These are phyloP conservation scores for Parathielavia appendiculata DNA, from an alignment of 495 filamentous ascomycete genomes.

Conservation along the genomic window DNA sequence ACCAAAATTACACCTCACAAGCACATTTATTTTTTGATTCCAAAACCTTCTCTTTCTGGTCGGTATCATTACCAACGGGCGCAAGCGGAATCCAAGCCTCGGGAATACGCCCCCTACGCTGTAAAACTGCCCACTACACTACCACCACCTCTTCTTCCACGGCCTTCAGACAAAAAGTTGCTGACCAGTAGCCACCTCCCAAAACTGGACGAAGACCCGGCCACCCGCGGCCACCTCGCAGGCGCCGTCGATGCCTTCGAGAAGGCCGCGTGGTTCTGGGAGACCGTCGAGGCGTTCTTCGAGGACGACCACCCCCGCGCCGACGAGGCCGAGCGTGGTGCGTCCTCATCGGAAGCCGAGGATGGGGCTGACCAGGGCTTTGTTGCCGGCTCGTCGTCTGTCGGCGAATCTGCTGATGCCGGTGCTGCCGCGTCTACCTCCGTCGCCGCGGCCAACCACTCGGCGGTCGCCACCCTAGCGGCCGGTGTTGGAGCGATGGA, in stretches of 20 bases:
- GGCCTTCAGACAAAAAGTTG: too few relatives aligned
- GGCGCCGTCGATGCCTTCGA: slow-evolving; percentile 12
- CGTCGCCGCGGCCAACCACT: neutral
- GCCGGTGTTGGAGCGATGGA: slow-evolving; percentile 4
- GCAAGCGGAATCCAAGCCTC: too few relatives aligned
- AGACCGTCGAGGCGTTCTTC: neutral
- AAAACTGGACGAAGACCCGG: slow-evolving; percentile 4
- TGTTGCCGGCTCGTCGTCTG: neutral
- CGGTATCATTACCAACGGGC: too few relatives aligned
- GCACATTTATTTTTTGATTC: neutral
- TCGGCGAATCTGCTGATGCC: neutral
- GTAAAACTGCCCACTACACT: too few relatives aligned
- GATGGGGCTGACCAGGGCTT: neutral
- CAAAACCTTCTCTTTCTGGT: neutral
- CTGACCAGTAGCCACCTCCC: neutral
- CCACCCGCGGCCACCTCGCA: slow-evolving; percentile 5
- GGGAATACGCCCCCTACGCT: too few relatives aligned
- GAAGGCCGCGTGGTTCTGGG: slow-evolving; percentile 8
- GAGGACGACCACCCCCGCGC: slow-evolving; percentile 4
- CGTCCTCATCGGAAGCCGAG: neutral
- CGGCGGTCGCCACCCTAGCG: neutral
- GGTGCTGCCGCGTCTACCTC: neutral
- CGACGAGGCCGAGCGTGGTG: neutral
- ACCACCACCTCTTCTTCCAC: too few relatives aligned
- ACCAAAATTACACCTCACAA: neutral